Percentiles rank a stretch among this genome's conserved stretches.
These are phyloP conservation scores for Suillus decipiens DNA, from an alignment of 768 basidiomycete species.

Conservation along the genomic window DNA sequence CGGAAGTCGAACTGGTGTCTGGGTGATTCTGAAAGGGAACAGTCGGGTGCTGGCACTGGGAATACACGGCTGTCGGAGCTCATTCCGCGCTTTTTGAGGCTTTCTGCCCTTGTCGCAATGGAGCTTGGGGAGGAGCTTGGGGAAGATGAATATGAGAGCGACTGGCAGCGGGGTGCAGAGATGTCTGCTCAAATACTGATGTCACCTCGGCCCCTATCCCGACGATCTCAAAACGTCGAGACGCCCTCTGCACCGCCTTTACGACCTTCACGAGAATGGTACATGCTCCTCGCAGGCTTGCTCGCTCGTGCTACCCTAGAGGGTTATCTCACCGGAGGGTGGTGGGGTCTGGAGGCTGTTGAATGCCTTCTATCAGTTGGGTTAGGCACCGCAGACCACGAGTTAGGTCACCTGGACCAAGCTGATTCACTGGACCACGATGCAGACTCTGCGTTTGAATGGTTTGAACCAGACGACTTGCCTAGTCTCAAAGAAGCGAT, in stretches of 20 bases:
- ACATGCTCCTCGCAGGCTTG: slow-evolving; percentile 73
- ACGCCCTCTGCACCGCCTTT: slow-evolving; percentile 56
- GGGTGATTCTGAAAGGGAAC: slow-evolving; percentile 24
- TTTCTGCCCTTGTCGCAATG: slow-evolving; percentile 77
- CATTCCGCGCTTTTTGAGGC: slow-evolving; percentile 69
- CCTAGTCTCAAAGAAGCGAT: slow-evolving; percentile 67
- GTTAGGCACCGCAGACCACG: slow-evolving; percentile 43
- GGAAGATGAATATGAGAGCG: slow-evolving; percentile 49
- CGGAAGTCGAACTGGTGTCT: slow-evolving; percentile 40
- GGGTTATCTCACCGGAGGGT: slow-evolving; percentile 80
- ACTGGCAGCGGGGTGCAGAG: slow-evolving; percentile 26
- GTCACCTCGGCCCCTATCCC: slow-evolving; percentile 19
- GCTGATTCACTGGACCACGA: slow-evolving; percentile 34
- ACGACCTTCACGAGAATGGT: slow-evolving; percentile 78
- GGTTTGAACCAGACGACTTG: slow-evolving; percentile 77
- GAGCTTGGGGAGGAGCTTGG: slow-evolving; percentile 74
- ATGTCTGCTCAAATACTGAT: slow-evolving; percentile 14
- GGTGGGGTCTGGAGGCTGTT: slow-evolving; percentile 70
- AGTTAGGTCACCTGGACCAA: slow-evolving; percentile 15
- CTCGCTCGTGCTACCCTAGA: slow-evolving; percentile 84
- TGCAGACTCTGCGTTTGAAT: slow-evolving; percentile 43
- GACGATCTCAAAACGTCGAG: slow-evolving; percentile 36
- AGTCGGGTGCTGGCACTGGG: slow-evolving; percentile 43
- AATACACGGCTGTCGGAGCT: slow-evolving; percentile 68
- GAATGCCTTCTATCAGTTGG: slow-evolving; percentile 77